phyloP scores from a whole-genome alignment of 1,139 yeast genomes.

The Protomyces lactucae-debilis region DNA sequence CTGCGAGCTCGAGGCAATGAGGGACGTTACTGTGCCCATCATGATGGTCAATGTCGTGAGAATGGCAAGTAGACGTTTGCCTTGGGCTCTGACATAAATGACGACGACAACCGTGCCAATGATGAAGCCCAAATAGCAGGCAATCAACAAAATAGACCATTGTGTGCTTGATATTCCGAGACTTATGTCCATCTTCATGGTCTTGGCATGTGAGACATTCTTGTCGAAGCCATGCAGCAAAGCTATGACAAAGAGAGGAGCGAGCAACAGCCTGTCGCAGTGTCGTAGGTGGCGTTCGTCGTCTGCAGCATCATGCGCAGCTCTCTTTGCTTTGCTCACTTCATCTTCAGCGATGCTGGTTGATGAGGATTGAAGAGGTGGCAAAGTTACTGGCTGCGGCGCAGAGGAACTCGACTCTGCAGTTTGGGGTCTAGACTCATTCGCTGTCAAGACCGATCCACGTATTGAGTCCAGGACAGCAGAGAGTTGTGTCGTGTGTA shows the following conservation, averaged over 20 bases:
- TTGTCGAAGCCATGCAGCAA: constrained; percentile 3
- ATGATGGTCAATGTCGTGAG: background rate
- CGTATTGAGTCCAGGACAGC: background rate
- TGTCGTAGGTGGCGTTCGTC: background rate
- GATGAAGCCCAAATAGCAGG: background rate
- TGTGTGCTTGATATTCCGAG: background rate
- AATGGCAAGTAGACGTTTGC: background rate
- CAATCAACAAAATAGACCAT: background rate
- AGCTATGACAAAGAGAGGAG: background rate
- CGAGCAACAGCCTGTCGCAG: background rate
- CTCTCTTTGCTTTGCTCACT: background rate
- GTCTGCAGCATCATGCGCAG: background rate
- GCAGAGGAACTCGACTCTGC: background rate
- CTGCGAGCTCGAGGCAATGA: background rate
- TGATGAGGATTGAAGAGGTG: background rate
- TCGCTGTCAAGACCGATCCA: background rate
- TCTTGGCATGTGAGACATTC: constrained; percentile 8
- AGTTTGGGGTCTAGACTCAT: background rate
- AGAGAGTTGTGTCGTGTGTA: background rate
- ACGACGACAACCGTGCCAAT: background rate
- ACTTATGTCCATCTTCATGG: background rate
- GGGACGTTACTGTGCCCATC: background rate
- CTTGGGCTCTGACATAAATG: background rate
- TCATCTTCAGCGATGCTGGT: background rate
- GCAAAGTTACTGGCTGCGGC: background rate